Percentiles rank a stretch among this genome's conserved stretches.
These are phyloP conservation scores for Nothopassalora personata DNA, from an alignment of 2,329 filamentous ascomycete species.

Conservation along the genomic window DNA sequence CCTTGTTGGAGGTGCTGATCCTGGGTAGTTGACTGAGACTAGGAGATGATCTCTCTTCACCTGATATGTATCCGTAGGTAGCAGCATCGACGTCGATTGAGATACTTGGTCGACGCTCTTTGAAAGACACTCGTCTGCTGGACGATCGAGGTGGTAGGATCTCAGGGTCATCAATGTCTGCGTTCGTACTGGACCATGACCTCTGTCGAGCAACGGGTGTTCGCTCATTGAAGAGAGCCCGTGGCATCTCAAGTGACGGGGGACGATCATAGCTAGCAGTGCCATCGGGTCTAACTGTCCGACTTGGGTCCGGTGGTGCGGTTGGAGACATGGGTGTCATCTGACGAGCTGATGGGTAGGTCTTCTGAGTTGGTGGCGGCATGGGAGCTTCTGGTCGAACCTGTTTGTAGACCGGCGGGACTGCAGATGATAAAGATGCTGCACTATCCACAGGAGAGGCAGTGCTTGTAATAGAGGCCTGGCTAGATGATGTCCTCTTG, in stretches of 20 bases:
- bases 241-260: slow-evolving; percentile 19
- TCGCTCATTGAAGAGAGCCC: slow-evolving; percentile 18
- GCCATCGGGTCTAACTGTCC: slow-evolving; percentile 18
- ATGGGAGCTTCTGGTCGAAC: slow-evolving; percentile 17
- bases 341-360: slow-evolving; percentile 2
- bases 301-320: slow-evolving; percentile 3
- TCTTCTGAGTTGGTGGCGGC: slow-evolving; percentile 11
- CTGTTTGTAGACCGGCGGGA: slow-evolving; percentile 9
- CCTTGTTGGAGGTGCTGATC: neutral
- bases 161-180: slow-evolving; percentile 16
- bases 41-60: neutral
- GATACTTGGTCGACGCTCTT: neutral
- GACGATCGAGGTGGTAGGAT: neutral
- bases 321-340: slow-evolving; percentile 6
- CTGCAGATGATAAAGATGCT: slow-evolving; percentile 14
- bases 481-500: slow-evolving; percentile 18
- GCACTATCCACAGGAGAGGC: slow-evolving; percentile 18
- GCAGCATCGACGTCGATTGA: neutral
- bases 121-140: neutral
- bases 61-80: neutral
- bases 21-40: neutral
- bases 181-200: slow-evolving; percentile 13
- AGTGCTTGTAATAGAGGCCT: slow-evolving; percentile 8
- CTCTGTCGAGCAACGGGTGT: slow-evolving; percentile 9
- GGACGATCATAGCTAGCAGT: slow-evolving; percentile 24